phyloP scores from a whole-genome alignment of 148 eudicot species.

The Rheum nobile region DNA sequence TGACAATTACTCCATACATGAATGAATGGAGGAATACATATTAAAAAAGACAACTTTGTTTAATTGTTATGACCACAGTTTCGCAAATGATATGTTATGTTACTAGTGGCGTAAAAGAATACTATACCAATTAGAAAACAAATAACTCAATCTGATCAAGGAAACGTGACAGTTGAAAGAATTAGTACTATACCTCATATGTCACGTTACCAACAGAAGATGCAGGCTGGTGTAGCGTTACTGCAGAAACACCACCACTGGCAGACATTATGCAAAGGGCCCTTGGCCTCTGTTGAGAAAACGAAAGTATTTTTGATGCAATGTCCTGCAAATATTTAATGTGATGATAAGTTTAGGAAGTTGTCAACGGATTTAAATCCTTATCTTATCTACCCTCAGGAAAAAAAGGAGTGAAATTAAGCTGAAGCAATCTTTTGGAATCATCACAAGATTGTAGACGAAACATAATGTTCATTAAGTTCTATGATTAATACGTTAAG shows the following conservation, averaged over 20 bases:
- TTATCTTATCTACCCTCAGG: neutral
- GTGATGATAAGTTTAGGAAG: neutral
- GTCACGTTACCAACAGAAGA: slow-evolving; percentile 41
- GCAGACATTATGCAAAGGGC: slow-evolving; percentile 80
- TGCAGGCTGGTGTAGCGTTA: slow-evolving; percentile 58
- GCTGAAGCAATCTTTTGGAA: neutral
- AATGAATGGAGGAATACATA: neutral
- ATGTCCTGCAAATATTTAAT: slow-evolving; percentile 42
- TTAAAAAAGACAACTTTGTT: neutral
- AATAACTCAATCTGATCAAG: neutral
- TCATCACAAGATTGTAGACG: neutral
- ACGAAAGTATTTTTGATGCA: slow-evolving; percentile 61
- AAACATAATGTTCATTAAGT: neutral
- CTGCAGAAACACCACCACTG: slow-evolving; percentile 71
- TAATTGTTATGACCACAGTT: neutral
- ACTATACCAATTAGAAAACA: neutral
- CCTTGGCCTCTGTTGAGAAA: slow-evolving; percentile 81
- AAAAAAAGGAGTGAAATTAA: neutral
- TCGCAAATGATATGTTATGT: neutral
- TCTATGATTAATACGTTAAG: neutral
- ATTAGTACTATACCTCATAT: slow-evolving; percentile 43
- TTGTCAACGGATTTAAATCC: neutral
- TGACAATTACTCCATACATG: neutral
- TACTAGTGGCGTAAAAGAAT: neutral
- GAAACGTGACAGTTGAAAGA: neutral